Evolutionary conservation across 192 early-diverging fungal genomes (phyloP).

Genomic region (Coemansia sp.): DNA sequence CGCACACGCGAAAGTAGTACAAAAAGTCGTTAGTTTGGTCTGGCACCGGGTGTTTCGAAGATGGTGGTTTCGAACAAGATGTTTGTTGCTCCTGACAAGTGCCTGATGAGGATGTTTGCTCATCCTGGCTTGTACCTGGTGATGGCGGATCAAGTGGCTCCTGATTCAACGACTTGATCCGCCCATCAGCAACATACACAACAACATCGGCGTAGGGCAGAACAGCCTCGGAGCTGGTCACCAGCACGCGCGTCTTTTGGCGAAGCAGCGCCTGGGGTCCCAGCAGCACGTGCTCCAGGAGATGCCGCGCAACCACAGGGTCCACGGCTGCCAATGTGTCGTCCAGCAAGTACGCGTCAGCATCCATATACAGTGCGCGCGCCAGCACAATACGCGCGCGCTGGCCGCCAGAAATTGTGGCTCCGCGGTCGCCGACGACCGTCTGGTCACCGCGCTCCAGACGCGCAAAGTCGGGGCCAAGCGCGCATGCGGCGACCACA

Average conservation of each 20-base stretch:
- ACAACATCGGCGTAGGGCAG: constrained; percentile 8
- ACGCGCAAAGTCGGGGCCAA: constrained; percentile 56
- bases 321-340: constrained; percentile 85
- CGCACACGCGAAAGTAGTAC: constrained; percentile 15
- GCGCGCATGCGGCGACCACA: constrained; percentile 56
- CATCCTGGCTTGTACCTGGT: too few species aligned
- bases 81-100: not conserved
- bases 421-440: constrained; percentile 24
- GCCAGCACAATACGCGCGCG: constrained; percentile 75
- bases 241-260: constrained; percentile 76
- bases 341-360: constrained; percentile 72
- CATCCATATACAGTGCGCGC: constrained; percentile 67
- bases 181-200: constrained; percentile 5
- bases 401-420: constrained; percentile 68
- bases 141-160: too few species aligned
- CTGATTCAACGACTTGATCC: not conserved
- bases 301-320: constrained; percentile 56
- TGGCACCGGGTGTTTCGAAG: not conserved
- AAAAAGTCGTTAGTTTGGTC: not conserved
- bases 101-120: not conserved
- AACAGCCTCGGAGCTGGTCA: constrained; percentile 49
- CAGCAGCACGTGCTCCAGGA: constrained; percentile 59
- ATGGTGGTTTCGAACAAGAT: not conserved
- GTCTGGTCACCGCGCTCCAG: constrained; percentile 43
- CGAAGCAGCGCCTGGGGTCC: constrained; percentile 46